Conservation (phyloP, 441 rosid genomes). For the Hura crepitans region DNA sequence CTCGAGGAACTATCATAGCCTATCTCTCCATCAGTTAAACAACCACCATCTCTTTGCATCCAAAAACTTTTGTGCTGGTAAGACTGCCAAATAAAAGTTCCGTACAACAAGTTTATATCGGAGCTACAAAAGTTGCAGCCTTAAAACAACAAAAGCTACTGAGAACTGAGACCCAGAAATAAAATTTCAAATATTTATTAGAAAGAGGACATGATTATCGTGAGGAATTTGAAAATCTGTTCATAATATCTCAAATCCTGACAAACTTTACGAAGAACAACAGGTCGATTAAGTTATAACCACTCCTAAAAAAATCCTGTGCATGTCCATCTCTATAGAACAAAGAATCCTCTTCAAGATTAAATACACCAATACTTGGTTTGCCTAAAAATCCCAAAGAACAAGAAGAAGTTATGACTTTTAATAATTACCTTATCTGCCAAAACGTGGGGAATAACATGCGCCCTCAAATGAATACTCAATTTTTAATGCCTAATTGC, state of each 20-base stretch:
- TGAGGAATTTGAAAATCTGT: not conserved
- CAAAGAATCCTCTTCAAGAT: too few relatives aligned
- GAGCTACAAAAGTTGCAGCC: not conserved
- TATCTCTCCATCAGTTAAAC: slow-evolving; percentile 46
- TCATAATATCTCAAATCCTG: not conserved
- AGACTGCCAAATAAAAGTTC: slow-evolving; percentile 30
- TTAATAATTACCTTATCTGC: not conserved
- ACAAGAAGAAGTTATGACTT: not conserved
- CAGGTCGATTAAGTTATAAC: not conserved
- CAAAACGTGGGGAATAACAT: not conserved
- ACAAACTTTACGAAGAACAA: not conserved
- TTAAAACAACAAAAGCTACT: slow-evolving; percentile 15
- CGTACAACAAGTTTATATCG: not conserved
- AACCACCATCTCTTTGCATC: slow-evolving; percentile 41
- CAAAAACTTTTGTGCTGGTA: slow-evolving; percentile 49
- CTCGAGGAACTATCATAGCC: slow-evolving; percentile 42
- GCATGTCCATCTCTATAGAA: not conserved
- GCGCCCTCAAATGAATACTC: not conserved
- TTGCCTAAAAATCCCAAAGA: not conserved
- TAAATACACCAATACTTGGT: too few relatives aligned
- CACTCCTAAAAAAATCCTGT: not conserved
- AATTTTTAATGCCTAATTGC: not conserved
- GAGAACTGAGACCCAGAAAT: not conserved
- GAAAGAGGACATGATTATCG: not conserved
- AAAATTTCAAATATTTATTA: slow-evolving; percentile 12